Conservation (phyloP, 2,329 filamentous ascomycete species). For the Penicillium decumbens region DNA sequence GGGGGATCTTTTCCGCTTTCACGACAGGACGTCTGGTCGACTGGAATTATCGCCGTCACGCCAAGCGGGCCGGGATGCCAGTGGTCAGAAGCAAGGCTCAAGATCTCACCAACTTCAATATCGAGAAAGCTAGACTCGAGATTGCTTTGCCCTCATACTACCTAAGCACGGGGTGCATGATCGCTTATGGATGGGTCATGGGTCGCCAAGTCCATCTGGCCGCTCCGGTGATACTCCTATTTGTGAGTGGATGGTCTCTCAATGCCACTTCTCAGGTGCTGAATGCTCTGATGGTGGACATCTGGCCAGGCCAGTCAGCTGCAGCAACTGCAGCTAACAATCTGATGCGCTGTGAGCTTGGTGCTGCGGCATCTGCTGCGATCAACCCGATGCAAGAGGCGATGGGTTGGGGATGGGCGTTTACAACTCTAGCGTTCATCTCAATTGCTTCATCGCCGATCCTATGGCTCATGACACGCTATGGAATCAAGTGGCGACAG, state of each 20-base stretch:
- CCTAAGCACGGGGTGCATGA: constrained; percentile 22
- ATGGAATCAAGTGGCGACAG: constrained; percentile 29
- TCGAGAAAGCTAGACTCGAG: constrained; percentile 41
- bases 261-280: constrained; percentile 36
- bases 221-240: constrained; percentile 32
- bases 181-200: constrained; percentile 38
- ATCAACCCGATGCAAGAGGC: constrained; percentile 37
- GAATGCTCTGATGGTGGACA: constrained; percentile 45
- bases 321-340: constrained; percentile 42
- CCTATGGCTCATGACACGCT: constrained; percentile 27
- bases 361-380: constrained; percentile 37
- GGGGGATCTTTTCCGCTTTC: constrained; percentile 20
- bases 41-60: constrained; percentile 68
- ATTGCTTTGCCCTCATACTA: constrained; percentile 34
- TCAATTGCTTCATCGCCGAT: constrained; percentile 14
- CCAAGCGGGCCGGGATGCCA: constrained; percentile 56
- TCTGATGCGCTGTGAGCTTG: constrained; percentile 38
- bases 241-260: constrained; percentile 34
- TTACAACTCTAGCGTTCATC: constrained; percentile 37
- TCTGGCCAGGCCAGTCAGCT: constrained; percentile 35
- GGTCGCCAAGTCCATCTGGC: constrained; percentile 29
- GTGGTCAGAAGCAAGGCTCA: constrained; percentile 50
- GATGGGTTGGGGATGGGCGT: constrained; percentile 43
- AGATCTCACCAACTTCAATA: constrained; percentile 44
- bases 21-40: constrained; percentile 57